phyloP scores from a whole-genome alignment of 2,329 filamentous ascomycete species.

The Trichophyton verrucosum region DNA sequence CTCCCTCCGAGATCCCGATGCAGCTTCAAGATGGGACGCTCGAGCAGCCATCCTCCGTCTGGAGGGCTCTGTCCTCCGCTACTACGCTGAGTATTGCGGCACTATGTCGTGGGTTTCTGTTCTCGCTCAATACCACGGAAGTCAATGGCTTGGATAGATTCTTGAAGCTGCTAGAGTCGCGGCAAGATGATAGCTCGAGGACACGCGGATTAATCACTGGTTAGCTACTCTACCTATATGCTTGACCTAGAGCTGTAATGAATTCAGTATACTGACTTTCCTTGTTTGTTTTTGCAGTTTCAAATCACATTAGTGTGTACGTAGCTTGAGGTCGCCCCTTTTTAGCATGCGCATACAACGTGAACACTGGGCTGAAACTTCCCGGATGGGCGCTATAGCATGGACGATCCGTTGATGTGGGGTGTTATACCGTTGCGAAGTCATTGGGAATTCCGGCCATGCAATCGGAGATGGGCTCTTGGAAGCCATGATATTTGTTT shows the following conservation, averaged over 20 bases:
- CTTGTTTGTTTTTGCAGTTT: slow-evolving; percentile 42
- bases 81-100: slow-evolving; percentile 62
- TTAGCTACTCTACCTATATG: slow-evolving; percentile 28
- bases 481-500: slow-evolving; percentile 96
- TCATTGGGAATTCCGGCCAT: slow-evolving; percentile 49
- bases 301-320: slow-evolving; percentile 81
- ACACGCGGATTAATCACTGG: slow-evolving; percentile 72
- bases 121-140: slow-evolving; percentile 61
- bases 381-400: slow-evolving; percentile 38
- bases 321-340: slow-evolving; percentile 32
- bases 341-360: slow-evolving; percentile 7
- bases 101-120: slow-evolving; percentile 62
- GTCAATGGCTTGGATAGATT: slow-evolving; percentile 66
- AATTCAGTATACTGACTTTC: background rate
- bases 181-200: slow-evolving; percentile 53
- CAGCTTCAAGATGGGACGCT: slow-evolving; percentile 29
- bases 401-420: slow-evolving; percentile 94
- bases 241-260: background rate
- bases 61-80: slow-evolving; percentile 60
- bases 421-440: slow-evolving; percentile 69
- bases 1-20: slow-evolving; percentile 16
- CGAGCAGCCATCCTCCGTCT: slow-evolving; percentile 37
- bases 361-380: slow-evolving; percentile 17
- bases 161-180: slow-evolving; percentile 59
- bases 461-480: slow-evolving; percentile 73